phyloP scores from a whole-genome alignment of 257 asterid species.

The Nicotiana knightiana region DNA sequence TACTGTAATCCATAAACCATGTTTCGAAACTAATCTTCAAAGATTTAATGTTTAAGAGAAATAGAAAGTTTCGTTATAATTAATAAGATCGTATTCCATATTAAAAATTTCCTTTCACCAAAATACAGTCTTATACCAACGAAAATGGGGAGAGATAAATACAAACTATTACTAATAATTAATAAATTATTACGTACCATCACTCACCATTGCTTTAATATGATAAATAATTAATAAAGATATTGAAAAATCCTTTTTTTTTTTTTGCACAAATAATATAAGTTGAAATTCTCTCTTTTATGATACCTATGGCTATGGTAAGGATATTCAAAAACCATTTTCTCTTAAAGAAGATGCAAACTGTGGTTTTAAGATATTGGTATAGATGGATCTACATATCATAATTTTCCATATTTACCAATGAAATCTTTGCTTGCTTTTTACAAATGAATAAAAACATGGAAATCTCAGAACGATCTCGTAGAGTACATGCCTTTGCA shows the following conservation, averaged over 20 bases:
- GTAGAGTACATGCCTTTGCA: background rate
- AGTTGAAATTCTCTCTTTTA: background rate
- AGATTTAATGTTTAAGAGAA: too few relatives aligned
- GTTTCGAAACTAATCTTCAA: too few relatives aligned
- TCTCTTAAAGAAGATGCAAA: background rate
- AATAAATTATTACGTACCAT: too few relatives aligned
- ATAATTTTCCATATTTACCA: background rate
- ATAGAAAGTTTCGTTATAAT: too few relatives aligned
- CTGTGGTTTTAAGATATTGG: background rate
- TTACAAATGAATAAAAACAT: background rate
- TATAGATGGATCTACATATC: background rate
- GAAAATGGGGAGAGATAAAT: too few relatives aligned
- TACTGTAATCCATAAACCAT: too few relatives aligned
- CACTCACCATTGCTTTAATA: too few relatives aligned
- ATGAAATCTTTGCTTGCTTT: background rate
- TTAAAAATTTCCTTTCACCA: too few relatives aligned
- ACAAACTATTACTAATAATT: too few relatives aligned
- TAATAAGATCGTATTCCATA: too few relatives aligned
- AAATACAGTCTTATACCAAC: too few relatives aligned
- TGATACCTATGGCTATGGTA: background rate
- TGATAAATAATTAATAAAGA: too few relatives aligned
- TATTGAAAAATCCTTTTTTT: background rate
- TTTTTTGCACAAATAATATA: background rate
- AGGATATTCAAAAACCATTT: background rate
- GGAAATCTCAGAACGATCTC: slow-evolving; percentile 1